Conservation (phyloP, 2,329 filamentous ascomycete genomes). For the Colletotrichum sidae region DNA sequence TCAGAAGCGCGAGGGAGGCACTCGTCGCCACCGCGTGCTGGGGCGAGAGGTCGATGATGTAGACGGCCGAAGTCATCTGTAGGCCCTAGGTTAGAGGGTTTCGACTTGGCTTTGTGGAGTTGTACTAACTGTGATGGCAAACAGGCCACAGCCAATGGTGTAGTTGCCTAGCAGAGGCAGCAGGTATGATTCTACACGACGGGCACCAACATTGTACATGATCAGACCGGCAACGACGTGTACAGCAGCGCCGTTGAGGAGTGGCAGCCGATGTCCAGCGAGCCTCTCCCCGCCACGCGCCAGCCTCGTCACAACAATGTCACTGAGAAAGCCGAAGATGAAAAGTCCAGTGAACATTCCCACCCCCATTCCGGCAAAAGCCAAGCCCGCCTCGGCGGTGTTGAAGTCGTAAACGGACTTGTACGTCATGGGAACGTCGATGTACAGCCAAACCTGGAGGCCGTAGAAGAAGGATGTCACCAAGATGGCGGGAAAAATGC, state of each 20-base stretch:
- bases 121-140: conserved; percentile 13
- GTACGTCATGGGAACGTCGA: conserved; percentile 28
- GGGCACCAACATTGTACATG: conserved; percentile 14
- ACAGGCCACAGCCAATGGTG: conserved; percentile 16
- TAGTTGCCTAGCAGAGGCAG: conserved; percentile 16
- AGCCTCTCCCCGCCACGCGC: conserved; percentile 14
- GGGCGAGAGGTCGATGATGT: conserved; percentile 23
- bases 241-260: conserved; percentile 15
- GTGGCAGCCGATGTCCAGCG: conserved; percentile 23
- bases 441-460: conserved; percentile 27
- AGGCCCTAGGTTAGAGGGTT: neutral
- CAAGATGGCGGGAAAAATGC: conserved; percentile 17
- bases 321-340: conserved; percentile 26
- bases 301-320: conserved; percentile 12
- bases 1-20: conserved; percentile 18
- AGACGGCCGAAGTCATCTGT: conserved; percentile 27
- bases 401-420: conserved; percentile 21
- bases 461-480: conserved; percentile 28
- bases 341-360: conserved; percentile 21
- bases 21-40: conserved; percentile 23
- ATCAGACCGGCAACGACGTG: conserved; percentile 13
- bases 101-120: neutral
- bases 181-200: conserved; percentile 6
- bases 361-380: conserved; percentile 17
- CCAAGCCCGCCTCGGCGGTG: conserved; percentile 9